Evolutionary conservation across 768 basidiomycete genomes (phyloP).

Genomic region (Steccherinum ochraceum): DNA sequence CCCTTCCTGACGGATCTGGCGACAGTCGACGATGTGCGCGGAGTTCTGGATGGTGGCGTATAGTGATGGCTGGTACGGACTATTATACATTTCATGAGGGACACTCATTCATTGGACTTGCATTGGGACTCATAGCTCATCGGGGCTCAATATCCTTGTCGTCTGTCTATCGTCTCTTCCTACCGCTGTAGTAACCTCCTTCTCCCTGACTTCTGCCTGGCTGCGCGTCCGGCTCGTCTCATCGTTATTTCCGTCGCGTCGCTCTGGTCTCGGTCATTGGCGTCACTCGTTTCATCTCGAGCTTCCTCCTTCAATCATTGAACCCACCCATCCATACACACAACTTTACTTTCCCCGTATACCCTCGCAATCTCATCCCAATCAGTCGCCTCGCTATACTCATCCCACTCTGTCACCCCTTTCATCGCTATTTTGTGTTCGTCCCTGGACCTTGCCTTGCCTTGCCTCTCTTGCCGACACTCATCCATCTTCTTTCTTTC

Average conservation of each 20-base stretch:
- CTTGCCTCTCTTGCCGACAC: no score
- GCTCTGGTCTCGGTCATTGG: neutral
- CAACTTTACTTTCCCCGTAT: neutral
- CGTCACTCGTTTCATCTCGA: neutral
- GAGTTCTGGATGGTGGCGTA: slow-evolving; percentile 24
- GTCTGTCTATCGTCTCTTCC: neutral
- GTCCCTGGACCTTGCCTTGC: no score
- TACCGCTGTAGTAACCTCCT: neutral
- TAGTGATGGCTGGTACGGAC: slow-evolving; percentile 6
- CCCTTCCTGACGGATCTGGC: slow-evolving; percentile 90
- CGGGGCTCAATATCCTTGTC: neutral
- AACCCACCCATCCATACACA: neutral
- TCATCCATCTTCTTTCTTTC: no score
- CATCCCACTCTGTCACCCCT: neutral
- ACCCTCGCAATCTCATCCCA: neutral
- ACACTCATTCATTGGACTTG: neutral
- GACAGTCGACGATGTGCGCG: slow-evolving; percentile 84
- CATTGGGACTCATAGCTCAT: neutral
- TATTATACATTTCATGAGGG: neutral
- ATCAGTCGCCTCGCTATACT: neutral
- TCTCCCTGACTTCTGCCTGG: neutral
- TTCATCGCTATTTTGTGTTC: neutral
- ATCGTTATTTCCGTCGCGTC: neutral
- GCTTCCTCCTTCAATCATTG: neutral
- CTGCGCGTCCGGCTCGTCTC: no score